Evolutionary conservation across 2,329 filamentous ascomycete species (phyloP), one percentile per base, ranked within the genome.

Genomic region (Juglanconis juglandina): DNA sequence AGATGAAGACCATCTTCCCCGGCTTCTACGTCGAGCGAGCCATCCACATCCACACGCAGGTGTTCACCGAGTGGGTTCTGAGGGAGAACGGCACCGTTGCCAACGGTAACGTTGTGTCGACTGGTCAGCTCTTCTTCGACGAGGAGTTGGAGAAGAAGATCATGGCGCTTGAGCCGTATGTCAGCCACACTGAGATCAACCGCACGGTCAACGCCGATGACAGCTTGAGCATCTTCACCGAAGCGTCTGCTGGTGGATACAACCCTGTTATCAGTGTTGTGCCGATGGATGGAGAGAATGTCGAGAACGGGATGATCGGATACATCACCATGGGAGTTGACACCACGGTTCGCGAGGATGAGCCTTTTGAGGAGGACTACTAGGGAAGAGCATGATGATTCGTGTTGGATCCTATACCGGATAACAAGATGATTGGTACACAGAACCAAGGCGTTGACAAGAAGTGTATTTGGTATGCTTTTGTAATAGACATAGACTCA

Each of bases 241-340:
- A 41, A 1, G 63, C 66, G 35, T 55, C 52, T 0, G 65, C 60
- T 5, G 64, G 64, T 47, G 72, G 71, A 5, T 75, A 65, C 42
- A 68, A 70, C 41, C 72, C 73, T 0, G 56, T 69, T 35, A 59
- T 76, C 32, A 66, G 64, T 14, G 65, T 74, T 42, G 67, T 73
- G 37, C 65, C 73, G 4, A 56, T 69, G 24, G 72, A 75, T 60
- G 73, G 70, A 2, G 62, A 70, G 56, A 67, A 75, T 61, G 56
- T 72, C 7, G 66, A 64, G 30, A 75, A 75, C 32, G 72, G 72
- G 1, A 67, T 75, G 65, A 66, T 75, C 42, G 71, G 69, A 2
- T 75, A 75, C 44, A 68, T 75, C 33, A 75, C 71, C 2, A 66
- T 75, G n/a, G 71, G 71, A 6, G 68, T 72, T 17, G 68, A 73